Evolutionary conservation across 2,329 filamentous ascomycete genomes (phyloP).

Genomic region (Magnaporthiopsis rhizophila): DNA sequence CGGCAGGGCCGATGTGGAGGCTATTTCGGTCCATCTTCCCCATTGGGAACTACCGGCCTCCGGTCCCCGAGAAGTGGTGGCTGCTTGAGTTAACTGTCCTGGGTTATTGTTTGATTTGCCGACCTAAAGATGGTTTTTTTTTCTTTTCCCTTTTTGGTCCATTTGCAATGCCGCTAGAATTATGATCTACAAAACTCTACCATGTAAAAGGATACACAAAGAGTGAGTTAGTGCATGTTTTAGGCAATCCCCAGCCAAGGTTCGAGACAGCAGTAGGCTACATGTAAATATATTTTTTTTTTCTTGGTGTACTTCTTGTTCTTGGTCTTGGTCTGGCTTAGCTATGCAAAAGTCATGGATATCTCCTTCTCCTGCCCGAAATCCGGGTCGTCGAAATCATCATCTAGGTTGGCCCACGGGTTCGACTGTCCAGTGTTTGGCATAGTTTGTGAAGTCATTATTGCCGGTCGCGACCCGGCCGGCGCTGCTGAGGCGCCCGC

Average conservation of each 20-base stretch:
- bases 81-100: too few species aligned
- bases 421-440: conserved; percentile 45
- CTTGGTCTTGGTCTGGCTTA: background rate
- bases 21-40: background rate
- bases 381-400: conserved; percentile 55
- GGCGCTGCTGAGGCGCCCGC: background rate
- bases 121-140: too few species aligned
- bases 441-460: conserved; percentile 37
- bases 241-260: background rate
- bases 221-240: too few species aligned
- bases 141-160: too few species aligned
- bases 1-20: background rate
- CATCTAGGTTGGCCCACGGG: conserved; percentile 61
- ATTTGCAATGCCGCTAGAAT: too few species aligned
- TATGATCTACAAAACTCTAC: too few species aligned
- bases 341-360: conserved; percentile 69
- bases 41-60: background rate
- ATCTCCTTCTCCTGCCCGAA: conserved; percentile 70
- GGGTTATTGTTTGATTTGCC: too few species aligned
- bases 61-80: too few species aligned
- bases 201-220: too few species aligned
- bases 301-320: background rate
- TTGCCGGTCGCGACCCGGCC: conserved; percentile 25
- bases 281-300: too few species aligned
- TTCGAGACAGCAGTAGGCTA: background rate